Conservation (phyloP, 805 yeast species). For the Cyberlindnera mrakii region DNA sequence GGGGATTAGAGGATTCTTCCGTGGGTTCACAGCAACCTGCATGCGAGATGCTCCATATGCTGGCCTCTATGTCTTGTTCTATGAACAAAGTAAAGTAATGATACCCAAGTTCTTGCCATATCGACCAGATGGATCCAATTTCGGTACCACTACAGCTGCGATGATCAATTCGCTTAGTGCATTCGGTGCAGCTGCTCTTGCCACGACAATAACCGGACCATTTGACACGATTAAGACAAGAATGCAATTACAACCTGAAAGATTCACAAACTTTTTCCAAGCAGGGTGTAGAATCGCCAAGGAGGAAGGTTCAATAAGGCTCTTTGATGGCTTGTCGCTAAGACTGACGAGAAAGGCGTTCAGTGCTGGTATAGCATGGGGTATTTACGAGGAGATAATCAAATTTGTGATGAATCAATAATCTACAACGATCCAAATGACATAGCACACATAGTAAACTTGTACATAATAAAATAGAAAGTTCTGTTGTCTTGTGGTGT, state of each 20-base stretch:
- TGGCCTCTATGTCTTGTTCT: slow-evolving; percentile 81
- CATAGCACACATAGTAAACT: background rate
- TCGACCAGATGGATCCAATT: slow-evolving; percentile 15
- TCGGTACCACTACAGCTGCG: slow-evolving; percentile 39
- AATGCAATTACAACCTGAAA: slow-evolving; percentile 64
- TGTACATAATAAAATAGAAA: too few relatives aligned
- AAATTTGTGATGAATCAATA: slow-evolving; percentile 18
- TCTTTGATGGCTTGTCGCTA: slow-evolving; percentile 81
- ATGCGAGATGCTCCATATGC: slow-evolving; percentile 95
- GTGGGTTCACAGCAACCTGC: slow-evolving; percentile 83
- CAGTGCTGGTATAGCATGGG: slow-evolving; percentile 96
- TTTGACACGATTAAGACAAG: slow-evolving; percentile 92
- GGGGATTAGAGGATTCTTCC: slow-evolving; percentile 67
- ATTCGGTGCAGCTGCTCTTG: slow-evolving; percentile 63
- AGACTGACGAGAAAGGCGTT: slow-evolving; percentile 80
- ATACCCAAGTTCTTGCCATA: slow-evolving; percentile 34
- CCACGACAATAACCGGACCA: slow-evolving; percentile 89
- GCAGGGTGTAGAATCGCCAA: slow-evolving; percentile 34
- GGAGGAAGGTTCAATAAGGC: slow-evolving; percentile 43
- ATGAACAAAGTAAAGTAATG: slow-evolving; percentile 64
- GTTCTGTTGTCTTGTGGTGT: too few relatives aligned
- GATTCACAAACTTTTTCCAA: slow-evolving; percentile 35
- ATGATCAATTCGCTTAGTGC: slow-evolving; percentile 74
- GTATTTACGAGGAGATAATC: slow-evolving; percentile 87
- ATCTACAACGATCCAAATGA: background rate